These are phyloP conservation scores for Rhizopogon roseolus DNA, from an alignment of 768 basidiomycete genomes.

Conservation along the genomic window DNA sequence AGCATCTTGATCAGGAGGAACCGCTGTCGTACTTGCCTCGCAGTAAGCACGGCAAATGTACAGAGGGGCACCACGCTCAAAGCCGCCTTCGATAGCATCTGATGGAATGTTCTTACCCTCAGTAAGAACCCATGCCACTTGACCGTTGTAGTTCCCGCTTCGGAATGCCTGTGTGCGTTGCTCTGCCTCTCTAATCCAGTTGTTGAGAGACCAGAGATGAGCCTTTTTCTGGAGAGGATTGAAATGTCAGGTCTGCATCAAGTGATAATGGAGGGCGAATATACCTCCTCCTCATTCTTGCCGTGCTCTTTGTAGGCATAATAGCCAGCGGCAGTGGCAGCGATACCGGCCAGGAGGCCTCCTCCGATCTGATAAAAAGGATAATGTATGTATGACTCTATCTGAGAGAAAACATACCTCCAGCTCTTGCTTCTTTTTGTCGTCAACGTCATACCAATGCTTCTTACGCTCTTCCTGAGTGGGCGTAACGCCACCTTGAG, in stretches of 20 bases:
- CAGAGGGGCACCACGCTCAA: conserved; percentile 45
- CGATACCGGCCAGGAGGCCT: conserved; percentile 53
- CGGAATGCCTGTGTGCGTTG: conserved; percentile 46
- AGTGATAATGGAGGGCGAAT: not conserved
- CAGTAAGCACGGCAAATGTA: conserved; percentile 58
- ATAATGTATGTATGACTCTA: not conserved
- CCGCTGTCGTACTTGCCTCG: conserved; percentile 37
- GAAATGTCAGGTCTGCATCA: not conserved
- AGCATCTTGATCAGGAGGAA: not conserved
- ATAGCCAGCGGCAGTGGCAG: conserved; percentile 45
- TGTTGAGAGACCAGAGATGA: conserved; percentile 41
- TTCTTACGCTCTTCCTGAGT: conserved; percentile 45
- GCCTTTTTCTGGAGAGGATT: conserved; percentile 39
- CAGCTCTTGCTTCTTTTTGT: conserved; percentile 52
- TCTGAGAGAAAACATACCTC: conserved; percentile 34
- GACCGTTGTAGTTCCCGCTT: conserved; percentile 36
- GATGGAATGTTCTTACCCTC: conserved; percentile 56
- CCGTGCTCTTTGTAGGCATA: conserved; percentile 52
- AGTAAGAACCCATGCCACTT: conserved; percentile 59
- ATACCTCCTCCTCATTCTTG: conserved; percentile 53
- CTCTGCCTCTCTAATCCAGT: conserved; percentile 57
- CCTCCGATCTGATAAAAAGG: conserved; percentile 50
- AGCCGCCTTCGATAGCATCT: conserved; percentile 52
- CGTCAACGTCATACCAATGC: conserved; percentile 52
- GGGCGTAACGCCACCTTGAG: conserved; percentile 16